phyloP scores from a whole-genome alignment of 73 alveolate genomes.

The Symbiodinium pilosum region DNA sequence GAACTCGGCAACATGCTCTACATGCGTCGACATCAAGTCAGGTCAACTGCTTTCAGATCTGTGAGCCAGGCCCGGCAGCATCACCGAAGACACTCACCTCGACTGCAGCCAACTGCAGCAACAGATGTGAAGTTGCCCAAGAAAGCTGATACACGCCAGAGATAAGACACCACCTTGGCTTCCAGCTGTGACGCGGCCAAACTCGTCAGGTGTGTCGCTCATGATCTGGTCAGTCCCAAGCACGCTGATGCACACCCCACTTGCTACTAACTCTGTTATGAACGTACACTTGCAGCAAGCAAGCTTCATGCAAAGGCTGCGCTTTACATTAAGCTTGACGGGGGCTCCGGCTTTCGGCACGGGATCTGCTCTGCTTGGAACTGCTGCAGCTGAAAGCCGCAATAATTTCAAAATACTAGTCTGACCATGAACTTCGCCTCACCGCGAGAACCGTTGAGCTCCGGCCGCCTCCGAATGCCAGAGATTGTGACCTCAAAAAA shows the following conservation, averaged over 20 bases:
- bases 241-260: no score
- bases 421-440: conserved; percentile 52
- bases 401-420: no score
- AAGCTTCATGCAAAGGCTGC: background rate
- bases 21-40: background rate
- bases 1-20: no score
- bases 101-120: no score
- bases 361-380: no score
- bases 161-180: background rate
- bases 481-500: conserved; percentile 51
- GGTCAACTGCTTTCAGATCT: background rate
- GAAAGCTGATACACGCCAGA: no score
- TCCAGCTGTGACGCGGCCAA: conserved; percentile 53
- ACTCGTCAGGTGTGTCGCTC: conserved; percentile 59
- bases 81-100: conserved; percentile 8
- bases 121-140: no score
- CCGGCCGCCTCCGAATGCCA: conserved; percentile 88
- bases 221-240: conserved; percentile 38
- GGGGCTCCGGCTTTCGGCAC: background rate
- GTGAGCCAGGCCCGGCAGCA: background rate
- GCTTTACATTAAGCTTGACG: background rate
- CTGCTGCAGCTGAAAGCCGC: no score
- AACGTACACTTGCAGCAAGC: no score
- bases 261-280: no score
- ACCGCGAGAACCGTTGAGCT: conserved; percentile 82